Conservation (phyloP, 192 early-diverging fungal species). For the Glomus cerebriforme region DNA sequence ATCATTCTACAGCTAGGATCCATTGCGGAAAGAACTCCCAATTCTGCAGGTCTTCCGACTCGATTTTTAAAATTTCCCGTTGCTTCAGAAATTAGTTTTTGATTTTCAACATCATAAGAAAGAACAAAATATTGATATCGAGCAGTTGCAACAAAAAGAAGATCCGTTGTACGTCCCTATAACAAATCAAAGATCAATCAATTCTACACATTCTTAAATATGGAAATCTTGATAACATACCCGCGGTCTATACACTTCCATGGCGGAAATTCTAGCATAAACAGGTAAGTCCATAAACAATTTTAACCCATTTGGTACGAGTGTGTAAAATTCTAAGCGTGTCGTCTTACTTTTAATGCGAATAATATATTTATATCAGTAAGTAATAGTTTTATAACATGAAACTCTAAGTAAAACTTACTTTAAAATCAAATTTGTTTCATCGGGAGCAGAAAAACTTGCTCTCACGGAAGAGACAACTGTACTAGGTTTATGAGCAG, state of each 20-base stretch:
- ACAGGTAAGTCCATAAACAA: slow-evolving; percentile 60
- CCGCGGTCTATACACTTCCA: slow-evolving; percentile 52
- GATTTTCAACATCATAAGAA: slow-evolving; percentile 55
- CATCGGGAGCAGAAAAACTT: slow-evolving; percentile 60
- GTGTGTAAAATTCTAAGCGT: slow-evolving; percentile 61
- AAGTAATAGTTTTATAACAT: neutral
- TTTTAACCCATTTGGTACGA: slow-evolving; percentile 45
- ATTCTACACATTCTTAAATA: neutral
- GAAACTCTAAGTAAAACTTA: slow-evolving; percentile 36
- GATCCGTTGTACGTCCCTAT: slow-evolving; percentile 60
- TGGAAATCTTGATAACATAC: slow-evolving; percentile 3
- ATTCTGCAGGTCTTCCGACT: slow-evolving; percentile 54
- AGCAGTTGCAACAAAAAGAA: slow-evolving; percentile 69
- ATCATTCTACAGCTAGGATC: slow-evolving; percentile 58
- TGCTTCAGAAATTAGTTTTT: slow-evolving; percentile 64
- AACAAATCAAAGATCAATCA: slow-evolving; percentile 4
- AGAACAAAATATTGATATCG: slow-evolving; percentile 70
- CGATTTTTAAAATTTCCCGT: slow-evolving; percentile 61
- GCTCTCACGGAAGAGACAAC: slow-evolving; percentile 67
- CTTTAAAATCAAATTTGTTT: slow-evolving; percentile 76
- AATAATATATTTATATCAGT: neutral
- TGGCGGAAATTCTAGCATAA: slow-evolving; percentile 66
- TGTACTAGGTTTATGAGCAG: slow-evolving; percentile 78
- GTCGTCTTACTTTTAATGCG: slow-evolving; percentile 51
- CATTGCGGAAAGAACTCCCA: slow-evolving; percentile 55